A percentile compares a stretch with the other conserved stretches of the same genome.
Evolutionary conservation across 2,329 filamentous ascomycete species (phyloP).

Genomic region (Exophiala sideris): DNA sequence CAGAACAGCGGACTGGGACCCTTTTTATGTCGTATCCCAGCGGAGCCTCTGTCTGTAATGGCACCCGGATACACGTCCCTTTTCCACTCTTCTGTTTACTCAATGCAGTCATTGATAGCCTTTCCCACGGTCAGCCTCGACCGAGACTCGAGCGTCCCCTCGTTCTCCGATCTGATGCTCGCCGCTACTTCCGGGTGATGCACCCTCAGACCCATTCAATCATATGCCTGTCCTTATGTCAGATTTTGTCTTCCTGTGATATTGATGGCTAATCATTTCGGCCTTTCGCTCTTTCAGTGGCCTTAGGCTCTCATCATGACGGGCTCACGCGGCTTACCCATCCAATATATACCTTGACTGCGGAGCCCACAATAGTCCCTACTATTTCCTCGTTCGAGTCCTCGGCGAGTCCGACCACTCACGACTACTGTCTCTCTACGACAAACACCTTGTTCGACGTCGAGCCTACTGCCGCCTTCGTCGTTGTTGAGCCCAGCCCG

Average conservation of each 20-base stretch:
- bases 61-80: not conserved
- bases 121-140: slow-evolving; percentile 6
- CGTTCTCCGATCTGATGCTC: slow-evolving; percentile 9
- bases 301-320: slow-evolving; percentile 22
- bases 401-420: slow-evolving; percentile 4
- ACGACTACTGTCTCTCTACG: not conserved
- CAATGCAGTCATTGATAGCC: slow-evolving; percentile 13
- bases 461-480: slow-evolving; percentile 3
- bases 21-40: slow-evolving; percentile 2
- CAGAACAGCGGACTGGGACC: slow-evolving; percentile 1
- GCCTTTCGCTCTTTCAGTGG: slow-evolving; percentile 27
- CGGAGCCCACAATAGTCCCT: slow-evolving; percentile 8
- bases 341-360: slow-evolving; percentile 18
- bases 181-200: slow-evolving; percentile 16
- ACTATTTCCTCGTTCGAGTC: slow-evolving; percentile 3
- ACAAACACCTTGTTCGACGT: not conserved
- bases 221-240: slow-evolving; percentile 13
- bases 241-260: slow-evolving; percentile 12
- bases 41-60: not conserved
- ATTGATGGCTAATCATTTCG: slow-evolving; percentile 21
- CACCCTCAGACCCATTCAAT: slow-evolving; percentile 11
- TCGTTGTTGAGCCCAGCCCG: slow-evolving; percentile 7
- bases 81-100: slow-evolving; percentile 2
- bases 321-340: slow-evolving; percentile 17
- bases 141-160: not conserved